Evolutionary conservation across 1,284 basidiomycete species (phyloP), one percentile per base, ranked within the genome.

Genomic region (Meira miltonrushii): DNA sequence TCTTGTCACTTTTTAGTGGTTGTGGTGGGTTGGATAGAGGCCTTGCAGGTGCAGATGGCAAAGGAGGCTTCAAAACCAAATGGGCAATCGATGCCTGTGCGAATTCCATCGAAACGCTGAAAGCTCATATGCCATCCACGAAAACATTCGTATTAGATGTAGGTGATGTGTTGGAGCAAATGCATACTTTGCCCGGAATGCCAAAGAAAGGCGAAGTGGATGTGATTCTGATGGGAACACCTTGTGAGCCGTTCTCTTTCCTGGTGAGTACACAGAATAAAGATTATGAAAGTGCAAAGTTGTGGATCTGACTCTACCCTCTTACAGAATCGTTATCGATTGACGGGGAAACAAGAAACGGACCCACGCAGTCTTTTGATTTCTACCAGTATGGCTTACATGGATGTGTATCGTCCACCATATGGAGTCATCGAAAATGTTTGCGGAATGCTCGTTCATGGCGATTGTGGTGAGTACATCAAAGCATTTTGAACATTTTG

Each of bases 401-500:
- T 53, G 28, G 50, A 53, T 5, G 19, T 15, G 4, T 41, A 39
- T 38, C 28, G 17, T 13, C 50, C 50, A 6, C 13, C 38, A 5
- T 53, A 39, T 33, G 50, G 37, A n/a, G 28, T 53, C 3, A 53
- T 53, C 39, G 50, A 53, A 15, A 53, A 53, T 28, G 50, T 53
- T 25, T 39, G 39, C 15, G 50, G 50, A 2, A 53, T 53, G 17
- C 46, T 48, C 23, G 46, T 12, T 12, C 17, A 48, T 25, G 46
- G 46, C 2, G 23, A 23, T 25, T 25, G 17, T 12, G 46, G 46
- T 13, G 25, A 21, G 12, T 19, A n/a, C 28, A 8, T 33, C 8
- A 4, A 33, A 3, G 3, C 8, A 33, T 4, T 3, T 33, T 33
- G 28, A 3, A 33, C 28, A 33, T 33, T 8, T 33, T 33, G 28